These are phyloP conservation scores for Annulohypoxylon truncatum DNA, from an alignment of 2,329 filamentous ascomycete genomes.

Conservation along the genomic window DNA sequence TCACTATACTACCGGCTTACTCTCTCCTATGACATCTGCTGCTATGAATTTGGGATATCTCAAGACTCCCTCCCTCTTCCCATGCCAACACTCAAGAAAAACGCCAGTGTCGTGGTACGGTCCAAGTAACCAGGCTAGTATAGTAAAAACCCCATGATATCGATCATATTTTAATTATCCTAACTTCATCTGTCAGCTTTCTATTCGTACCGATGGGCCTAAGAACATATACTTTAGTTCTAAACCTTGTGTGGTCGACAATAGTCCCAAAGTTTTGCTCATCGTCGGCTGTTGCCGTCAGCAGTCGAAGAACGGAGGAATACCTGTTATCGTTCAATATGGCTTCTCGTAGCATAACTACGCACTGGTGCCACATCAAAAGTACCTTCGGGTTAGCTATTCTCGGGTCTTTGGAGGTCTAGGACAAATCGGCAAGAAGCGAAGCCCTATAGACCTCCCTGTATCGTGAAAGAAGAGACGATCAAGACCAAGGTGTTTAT, in stretches of 20 bases:
- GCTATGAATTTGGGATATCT: not conserved
- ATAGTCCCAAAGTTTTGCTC: not conserved
- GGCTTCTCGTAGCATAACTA: not conserved
- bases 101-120: not conserved
- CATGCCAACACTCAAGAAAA: not conserved
- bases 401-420: not conserved
- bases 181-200: not conserved
- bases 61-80: not conserved
- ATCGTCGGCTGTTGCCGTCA: not conserved
- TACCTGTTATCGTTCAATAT: not conserved
- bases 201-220: not conserved
- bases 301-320: not conserved
- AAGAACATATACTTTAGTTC: not conserved
- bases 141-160: not conserved
- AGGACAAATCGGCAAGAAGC: not conserved
- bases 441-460: conserved; percentile 77
- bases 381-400: not conserved
- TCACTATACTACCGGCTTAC: not conserved
- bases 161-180: not conserved
- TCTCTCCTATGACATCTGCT: not conserved
- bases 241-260: not conserved
- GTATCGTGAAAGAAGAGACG: conserved; percentile 91
- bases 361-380: not conserved
- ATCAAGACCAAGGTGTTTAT: conserved; percentile 86
- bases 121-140: not conserved